phyloP scores from a whole-genome alignment of 2,329 filamentous ascomycete species.

The Ophiosphaerella herpotricha region DNA sequence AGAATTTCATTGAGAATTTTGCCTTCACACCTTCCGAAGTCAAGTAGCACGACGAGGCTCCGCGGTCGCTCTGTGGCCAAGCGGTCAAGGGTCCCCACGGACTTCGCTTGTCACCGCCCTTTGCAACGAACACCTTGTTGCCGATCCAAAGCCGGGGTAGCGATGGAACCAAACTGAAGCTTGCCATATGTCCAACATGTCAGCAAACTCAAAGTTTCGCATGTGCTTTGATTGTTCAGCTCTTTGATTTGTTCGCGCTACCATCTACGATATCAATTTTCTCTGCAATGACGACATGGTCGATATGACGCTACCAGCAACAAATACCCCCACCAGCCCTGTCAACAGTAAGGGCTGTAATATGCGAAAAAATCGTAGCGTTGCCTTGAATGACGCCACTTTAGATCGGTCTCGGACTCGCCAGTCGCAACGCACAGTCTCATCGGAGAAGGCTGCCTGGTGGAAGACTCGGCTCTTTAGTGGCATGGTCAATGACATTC shows the following conservation, averaged over 20 bases:
- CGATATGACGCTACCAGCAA: slow-evolving; percentile 23
- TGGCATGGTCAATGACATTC: slow-evolving; percentile 79
- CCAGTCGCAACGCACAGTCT: slow-evolving; percentile 14
- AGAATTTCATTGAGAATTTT: no score
- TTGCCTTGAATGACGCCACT: not conserved
- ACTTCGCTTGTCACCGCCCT: no score
- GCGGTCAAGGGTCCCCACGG: no score
- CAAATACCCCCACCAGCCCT: slow-evolving; percentile 20
- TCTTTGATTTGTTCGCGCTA: not conserved
- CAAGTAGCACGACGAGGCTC: no score
- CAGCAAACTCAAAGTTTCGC: no score
- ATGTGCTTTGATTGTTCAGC: not conserved
- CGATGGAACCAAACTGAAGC: no score
- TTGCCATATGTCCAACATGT: no score
- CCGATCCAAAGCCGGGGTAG: no score
- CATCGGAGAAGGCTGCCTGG: slow-evolving; percentile 55
- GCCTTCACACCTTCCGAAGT: no score
- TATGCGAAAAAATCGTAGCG: slow-evolving; percentile 12
- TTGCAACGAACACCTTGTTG: no score
- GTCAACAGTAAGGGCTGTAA: slow-evolving; percentile 23
- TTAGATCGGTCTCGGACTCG: slow-evolving; percentile 23
- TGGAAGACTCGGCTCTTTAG: slow-evolving; percentile 76
- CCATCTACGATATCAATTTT: not conserved
- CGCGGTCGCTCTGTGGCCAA: no score
- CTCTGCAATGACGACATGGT: slow-evolving; percentile 11